Evolutionary conservation across 495 filamentous ascomycete species (phyloP), one percentile per base, ranked within the genome.

Genomic region (Aspergillus coremiiformis): DNA sequence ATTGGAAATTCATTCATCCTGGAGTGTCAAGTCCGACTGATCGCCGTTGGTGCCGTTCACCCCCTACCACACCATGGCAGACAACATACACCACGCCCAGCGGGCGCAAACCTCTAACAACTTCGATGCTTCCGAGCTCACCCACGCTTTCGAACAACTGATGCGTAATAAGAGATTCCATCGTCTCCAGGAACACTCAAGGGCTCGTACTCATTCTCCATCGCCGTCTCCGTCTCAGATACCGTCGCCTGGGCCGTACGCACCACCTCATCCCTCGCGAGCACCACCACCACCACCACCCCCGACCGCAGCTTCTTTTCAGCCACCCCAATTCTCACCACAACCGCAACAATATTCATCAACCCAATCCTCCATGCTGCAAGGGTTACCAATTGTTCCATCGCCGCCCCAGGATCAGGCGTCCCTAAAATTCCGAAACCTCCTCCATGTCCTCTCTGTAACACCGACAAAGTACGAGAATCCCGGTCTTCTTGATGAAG

Each of bases 401-500:
- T 82, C 83, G 15, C 80, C 89, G 6, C 89, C 93, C 0, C 75
- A 84, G 55, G 88, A 94, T 66, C 65, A 78, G 37, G 71, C 76
- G 15, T 89, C 87, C 1, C 73, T 87, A 23, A 92, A 87, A 56
- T 96, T 97, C 64, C 82, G 86, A 44, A 94, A 86, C 70, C 74
- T 90, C 29, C 75, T 99, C 4, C 76, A 90, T 43, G 83, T 85
- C 3, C 70, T 97, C 8, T 93, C 93, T 3, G 75, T 81, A 23
- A 93, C 87, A 22, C 93, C 93, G 10, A 86, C 81, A 17, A 90
- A 89, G 63, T 99, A 95, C 70, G 93, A 99, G 71, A 97, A 99
- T 64, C 93, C 94, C 0, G 94, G 93, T 30, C 75, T 97, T 27
- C 76, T 99, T 32, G 93, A 99, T 66, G 94, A 97, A 67, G 94